Evolutionary conservation across 208 protist genomes (phyloP).

Genomic region (Acanthamoeba lugdunensis): DNA sequence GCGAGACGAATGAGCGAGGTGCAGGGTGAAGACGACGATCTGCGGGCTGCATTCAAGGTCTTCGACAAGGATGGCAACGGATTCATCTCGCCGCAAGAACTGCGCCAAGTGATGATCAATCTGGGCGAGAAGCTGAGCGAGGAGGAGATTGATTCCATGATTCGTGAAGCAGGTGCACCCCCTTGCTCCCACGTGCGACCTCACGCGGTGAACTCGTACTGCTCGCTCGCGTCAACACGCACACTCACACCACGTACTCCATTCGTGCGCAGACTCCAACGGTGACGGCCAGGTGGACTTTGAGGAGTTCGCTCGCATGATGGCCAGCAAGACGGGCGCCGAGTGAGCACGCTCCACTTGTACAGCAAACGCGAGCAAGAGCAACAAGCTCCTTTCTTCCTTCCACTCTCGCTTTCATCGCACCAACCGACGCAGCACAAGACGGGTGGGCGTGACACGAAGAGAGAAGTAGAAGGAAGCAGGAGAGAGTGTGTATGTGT

Average conservation of each 20-base stretch:
- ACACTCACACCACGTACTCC: background rate
- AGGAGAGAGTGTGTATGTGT: background rate
- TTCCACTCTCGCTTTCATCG: background rate
- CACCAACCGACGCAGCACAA: too few relatives aligned
- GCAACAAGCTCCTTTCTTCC: background rate
- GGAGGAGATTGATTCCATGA: conserved; percentile 90
- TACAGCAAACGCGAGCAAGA: background rate
- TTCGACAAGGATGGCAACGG: conserved; percentile 87
- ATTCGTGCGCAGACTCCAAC: conserved; percentile 81
- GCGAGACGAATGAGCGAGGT: conserved; percentile 82
- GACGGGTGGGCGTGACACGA: too few relatives aligned
- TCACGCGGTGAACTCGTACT: background rate
- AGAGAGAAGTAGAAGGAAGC: background rate
- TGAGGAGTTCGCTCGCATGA: conserved; percentile 89
- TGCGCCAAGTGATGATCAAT: conserved; percentile 90
- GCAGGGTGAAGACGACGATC: conserved; percentile 86
- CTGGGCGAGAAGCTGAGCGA: conserved; percentile 91
- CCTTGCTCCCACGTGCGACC: background rate
- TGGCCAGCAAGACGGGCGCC: conserved; percentile 71
- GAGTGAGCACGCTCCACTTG: background rate
- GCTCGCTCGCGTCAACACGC: background rate
- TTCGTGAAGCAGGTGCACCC: conserved; percentile 84
- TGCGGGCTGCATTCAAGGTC: conserved; percentile 87
- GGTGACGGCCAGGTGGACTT: conserved; percentile 90
- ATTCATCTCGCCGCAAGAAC: conserved; percentile 88